Base-by-base conservation (phyloP, 2,329 filamentous ascomycete species). In the Aspergillus tanneri region DNA sequence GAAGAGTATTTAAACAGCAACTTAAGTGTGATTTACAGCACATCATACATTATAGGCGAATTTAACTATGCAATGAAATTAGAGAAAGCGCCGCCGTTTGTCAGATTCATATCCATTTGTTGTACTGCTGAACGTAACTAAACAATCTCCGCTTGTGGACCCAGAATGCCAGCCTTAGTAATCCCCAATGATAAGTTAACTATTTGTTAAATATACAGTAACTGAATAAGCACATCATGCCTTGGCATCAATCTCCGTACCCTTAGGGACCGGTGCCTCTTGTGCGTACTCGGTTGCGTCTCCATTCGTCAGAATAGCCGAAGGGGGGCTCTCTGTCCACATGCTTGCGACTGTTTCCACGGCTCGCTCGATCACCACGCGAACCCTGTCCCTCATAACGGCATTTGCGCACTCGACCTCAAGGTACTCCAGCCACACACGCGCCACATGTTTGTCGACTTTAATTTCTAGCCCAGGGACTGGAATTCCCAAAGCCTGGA, bases 371-470 rank as follows among this genome's bases (percentile, higher is more conserved):
- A 96, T 88, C 7, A 99, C 90, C 1, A 89, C 90, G 59, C 87
- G 81, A 4, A 99, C 88, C 49, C 93, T 79, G 68, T 95, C 92
- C 38, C 84, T 84, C 63, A 96, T 81, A 14, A 89, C 83, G 54
- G 84, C 82, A 55, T 90, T 90, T 46, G 74, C 74, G 67, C 90
- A 95, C 70, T 97, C 93, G 4, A 99, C 88, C 59, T 95, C 90
- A 36, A 97, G 71, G 58, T 88, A 84, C 76, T 97, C 93, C 30
- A 99, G 75, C 91, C 92, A 97, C 5, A 99, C 86, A 53, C 83
- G 87, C 5, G 92, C 93, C 44, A 86, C 78, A 72, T 90, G 86
- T 72, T 89, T 93, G 61, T 97, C 92, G 3, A 96, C 86, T 61
- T 81, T 85, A 70, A 99, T 90, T 53, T 86, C 82, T 12, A 99